These are phyloP conservation scores for Macadamia tetraphylla DNA, from an alignment of 164 flowering plant genomes.

Conservation along the genomic window DNA sequence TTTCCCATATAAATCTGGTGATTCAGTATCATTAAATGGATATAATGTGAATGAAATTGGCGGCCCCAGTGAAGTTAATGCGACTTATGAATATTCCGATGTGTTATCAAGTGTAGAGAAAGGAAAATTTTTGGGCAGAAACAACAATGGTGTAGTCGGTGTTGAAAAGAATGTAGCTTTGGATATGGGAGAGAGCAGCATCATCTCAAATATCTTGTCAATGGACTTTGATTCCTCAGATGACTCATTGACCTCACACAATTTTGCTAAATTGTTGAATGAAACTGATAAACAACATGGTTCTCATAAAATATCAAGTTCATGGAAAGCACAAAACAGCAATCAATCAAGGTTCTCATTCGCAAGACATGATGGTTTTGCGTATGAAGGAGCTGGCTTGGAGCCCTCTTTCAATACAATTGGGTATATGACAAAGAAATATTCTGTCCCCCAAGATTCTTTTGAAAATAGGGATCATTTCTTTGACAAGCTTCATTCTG, in stretches of 20 bases:
- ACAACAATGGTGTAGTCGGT: conserved; percentile 7
- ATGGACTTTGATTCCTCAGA: conserved; percentile 43
- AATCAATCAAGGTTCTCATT: conserved; percentile 50
- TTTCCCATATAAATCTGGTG: conserved; percentile 16
- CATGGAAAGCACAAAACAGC: conserved; percentile 27
- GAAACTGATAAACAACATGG: conserved; percentile 24
- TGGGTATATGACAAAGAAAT: conserved; percentile 5
- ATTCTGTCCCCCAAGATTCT: conserved; percentile 11
- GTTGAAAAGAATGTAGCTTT: conserved; percentile 15
- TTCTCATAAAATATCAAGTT: conserved; percentile 18
- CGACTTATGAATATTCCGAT: conserved; percentile 16
- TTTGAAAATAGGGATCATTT: conserved; percentile 21
- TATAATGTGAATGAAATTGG: conserved; percentile 13
- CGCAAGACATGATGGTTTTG: conserved; percentile 38
- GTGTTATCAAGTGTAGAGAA: conserved; percentile 22
- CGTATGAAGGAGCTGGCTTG: conserved; percentile 17
- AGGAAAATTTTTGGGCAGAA: conserved; percentile 19
- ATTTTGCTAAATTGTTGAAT: conserved; percentile 28
- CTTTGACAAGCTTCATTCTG: not conserved
- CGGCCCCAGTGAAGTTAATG: conserved; percentile 18
- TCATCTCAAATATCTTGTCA: conserved; percentile 52
- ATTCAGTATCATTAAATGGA: conserved; percentile 17
- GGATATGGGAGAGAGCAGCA: conserved; percentile 44
- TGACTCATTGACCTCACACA: conserved; percentile 30
- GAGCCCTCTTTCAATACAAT: conserved; percentile 18